These are phyloP conservation scores for Phaeosphaeriaceae sp. DNA, from an alignment of 2,329 filamentous ascomycete genomes.

Conservation along the genomic window DNA sequence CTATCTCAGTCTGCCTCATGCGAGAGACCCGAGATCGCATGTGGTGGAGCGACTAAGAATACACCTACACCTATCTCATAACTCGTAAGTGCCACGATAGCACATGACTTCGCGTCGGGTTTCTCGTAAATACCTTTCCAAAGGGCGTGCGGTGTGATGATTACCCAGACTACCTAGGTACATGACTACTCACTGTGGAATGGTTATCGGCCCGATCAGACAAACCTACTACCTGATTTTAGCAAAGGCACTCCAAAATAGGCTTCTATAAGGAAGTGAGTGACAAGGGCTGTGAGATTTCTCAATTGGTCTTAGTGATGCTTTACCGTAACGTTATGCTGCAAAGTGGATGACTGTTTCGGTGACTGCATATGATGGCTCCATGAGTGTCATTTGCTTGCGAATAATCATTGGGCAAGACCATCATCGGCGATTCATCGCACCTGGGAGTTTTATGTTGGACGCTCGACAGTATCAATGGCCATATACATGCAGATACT, in stretches of 20 bases:
- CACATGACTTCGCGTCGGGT: constrained; percentile 37
- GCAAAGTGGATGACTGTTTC: neutral
- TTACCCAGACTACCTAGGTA: neutral
- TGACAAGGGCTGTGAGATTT: too few species aligned
- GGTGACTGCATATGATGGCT: neutral
- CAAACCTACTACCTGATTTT: too few species aligned
- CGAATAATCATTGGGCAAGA: neutral
- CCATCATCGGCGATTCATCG: neutral
- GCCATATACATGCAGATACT: too few species aligned
- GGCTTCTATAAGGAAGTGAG: too few species aligned
- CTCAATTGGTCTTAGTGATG: neutral
- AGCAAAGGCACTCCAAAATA: too few species aligned
- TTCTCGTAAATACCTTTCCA: constrained; percentile 17
- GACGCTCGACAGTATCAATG: too few species aligned
- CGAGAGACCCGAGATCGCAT: constrained; percentile 1
- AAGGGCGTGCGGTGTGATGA: constrained; percentile 8
- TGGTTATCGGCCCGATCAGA: too few species aligned
- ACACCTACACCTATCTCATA: constrained; percentile 11
- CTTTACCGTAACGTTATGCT: neutral
- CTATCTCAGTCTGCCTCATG: constrained; percentile 24
- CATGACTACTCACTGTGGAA: neutral
- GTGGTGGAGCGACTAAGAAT: constrained; percentile 4
- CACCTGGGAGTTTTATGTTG: too few species aligned
- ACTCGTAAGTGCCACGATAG: constrained; percentile 9
- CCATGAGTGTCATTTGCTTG: too few species aligned